Evolutionary conservation across 768 basidiomycete genomes (phyloP).

Genomic region (Plicaturopsis crispa): DNA sequence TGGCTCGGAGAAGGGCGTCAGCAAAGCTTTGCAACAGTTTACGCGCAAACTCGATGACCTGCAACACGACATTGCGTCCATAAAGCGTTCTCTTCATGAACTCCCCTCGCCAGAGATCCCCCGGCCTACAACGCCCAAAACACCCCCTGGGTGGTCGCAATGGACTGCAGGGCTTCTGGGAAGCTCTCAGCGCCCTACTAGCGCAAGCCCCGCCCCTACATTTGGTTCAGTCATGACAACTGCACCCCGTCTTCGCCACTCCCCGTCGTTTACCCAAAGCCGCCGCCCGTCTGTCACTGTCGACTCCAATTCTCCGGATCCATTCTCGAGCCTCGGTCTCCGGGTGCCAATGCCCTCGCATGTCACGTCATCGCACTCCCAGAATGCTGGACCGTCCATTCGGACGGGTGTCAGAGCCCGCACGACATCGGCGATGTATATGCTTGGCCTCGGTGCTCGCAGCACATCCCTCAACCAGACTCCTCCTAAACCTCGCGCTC

Average conservation of each 20-base stretch:
- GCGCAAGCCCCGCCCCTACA: conserved; percentile 33
- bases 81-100: conserved; percentile 56
- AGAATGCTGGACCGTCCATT: conserved; percentile 3
- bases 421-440: conserved; percentile 56
- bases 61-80: conserved; percentile 65
- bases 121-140: conserved; percentile 5
- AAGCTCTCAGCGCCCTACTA: conserved; percentile 30
- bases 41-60: conserved; percentile 60
- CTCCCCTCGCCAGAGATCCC: conserved; percentile 15
- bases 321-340: conserved; percentile 39
- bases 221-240: conserved; percentile 70
- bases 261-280: conserved; percentile 28
- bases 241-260: conserved; percentile 49
- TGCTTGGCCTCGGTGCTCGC: conserved; percentile 49
- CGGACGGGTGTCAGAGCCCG: conserved; percentile 28
- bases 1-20: conserved; percentile 41
- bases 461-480: conserved; percentile 28
- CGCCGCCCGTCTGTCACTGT: conserved; percentile 8
- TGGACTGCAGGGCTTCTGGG: conserved; percentile 56
- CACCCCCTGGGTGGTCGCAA: conserved; percentile 24
- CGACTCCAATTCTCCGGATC: conserved; percentile 21
- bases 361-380: conserved; percentile 8
- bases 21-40: conserved; percentile 41
- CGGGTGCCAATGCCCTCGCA: conserved; percentile 54
- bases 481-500: no score